Base-by-base conservation (phyloP, 2,329 filamentous ascomycete species). In the Chaetomium sp. region DNA sequence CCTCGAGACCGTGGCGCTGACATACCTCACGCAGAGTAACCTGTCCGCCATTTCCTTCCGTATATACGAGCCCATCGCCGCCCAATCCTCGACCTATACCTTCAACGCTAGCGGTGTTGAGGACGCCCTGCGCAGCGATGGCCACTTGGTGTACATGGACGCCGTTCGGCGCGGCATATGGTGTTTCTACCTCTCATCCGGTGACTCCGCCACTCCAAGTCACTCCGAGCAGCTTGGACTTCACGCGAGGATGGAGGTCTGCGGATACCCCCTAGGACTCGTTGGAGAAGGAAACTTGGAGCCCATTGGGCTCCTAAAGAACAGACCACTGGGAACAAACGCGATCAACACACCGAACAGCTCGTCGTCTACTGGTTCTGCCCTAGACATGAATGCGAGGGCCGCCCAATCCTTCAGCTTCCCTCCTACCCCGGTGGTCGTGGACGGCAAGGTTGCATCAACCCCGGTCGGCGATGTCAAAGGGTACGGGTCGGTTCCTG, bases 41-140 rank as follows among this genome's bases (percentile, higher is more conserved):
- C 82, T 87, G 71, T 79, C 82, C 56, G 83, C 81, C 59, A 75
- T 87, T 70, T 75, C 74, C 65, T 87, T 82, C 74, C 82, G 82
- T 69, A 78, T 86, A 65, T 87, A 86, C 74, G 82, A 85, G 67
- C 80, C 81, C 25, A 73, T 78, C 47, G 69, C 77, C 64, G 77
- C 83, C 49, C 76, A 78, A 42, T 75, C 79, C 23, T 76, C 80
- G 45, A 76, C 75, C 65, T 81, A 82, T 70, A 78, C 78, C 47
- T 78, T 80, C 57, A 77, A 77, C 56, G 80, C 80, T 21, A 77
- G 83, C 68, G 83, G 85, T 65, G 76, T 86, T 66, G 85, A 87
- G 69, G 77, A 76, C 63, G 71, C 75, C 25, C 74, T 87, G 60
- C 79, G 84, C 66, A 79, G 78, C 65, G 79, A 83, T 75, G 85